Evolutionary conservation across 2,329 filamentous ascomycete genomes (phyloP), one percentile per base, ranked within the genome.

Genomic region (Oidium heveae): DNA sequence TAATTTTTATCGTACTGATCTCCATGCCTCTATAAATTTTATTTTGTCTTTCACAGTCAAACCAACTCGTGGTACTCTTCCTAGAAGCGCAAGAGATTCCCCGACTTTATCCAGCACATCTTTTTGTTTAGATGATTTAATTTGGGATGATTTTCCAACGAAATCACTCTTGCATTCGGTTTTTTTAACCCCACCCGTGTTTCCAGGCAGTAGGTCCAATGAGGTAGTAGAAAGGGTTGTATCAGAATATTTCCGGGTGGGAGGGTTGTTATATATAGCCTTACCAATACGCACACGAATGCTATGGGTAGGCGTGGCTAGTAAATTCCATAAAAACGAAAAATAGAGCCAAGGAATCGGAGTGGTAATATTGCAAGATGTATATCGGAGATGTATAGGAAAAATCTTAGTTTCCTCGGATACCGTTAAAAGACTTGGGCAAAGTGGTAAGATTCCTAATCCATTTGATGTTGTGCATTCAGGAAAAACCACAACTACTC

Each of bases 381-480:
- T 84, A 67, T 96, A 98, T 54, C 88, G 80, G 58, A 98, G 72
- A 66, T 83, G 94, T 57, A 98, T 75, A 1, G 91, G 88, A 69
- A 93, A 96, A 60, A 98, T 86, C 64, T 81, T 83, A 9, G 80
- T 80, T 54, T 75, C 72, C 6, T 76, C 66, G 0, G 81, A 77
- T 0, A 77, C 77, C 16, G 79, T 75, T 2, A 91, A 71, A 1
- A 98, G 72, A 53, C 80, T 82, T 0, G 84, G 86, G 57, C 83
- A 86, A 55, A 94, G 77, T 1, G 86, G 84, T 13, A 98, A 69
- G 58, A 96, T 88, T 4, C 83, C 91, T 60, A 85, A 82, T 58
- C 89, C 89, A 64, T 98, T 98, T 47, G 86, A 94, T 0, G 91
- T 94, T 4, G 84, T 91, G 68, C 84, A 89, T 69, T 98, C 91